Conservation (phyloP, 768 basidiomycete genomes). For the Sarcodon sp. region DNA sequence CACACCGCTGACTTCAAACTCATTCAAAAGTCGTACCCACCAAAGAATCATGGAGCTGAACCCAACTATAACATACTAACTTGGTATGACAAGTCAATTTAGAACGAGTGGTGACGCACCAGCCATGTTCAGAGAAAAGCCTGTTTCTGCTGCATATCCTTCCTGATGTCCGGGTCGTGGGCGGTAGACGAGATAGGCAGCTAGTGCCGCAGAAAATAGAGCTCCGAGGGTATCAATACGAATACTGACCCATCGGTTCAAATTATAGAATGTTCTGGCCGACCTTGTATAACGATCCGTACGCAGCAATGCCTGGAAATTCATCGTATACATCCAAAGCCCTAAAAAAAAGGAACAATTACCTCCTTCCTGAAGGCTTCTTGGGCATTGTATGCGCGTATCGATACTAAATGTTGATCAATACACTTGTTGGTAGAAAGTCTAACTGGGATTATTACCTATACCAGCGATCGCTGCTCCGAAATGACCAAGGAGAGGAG, state of each 20-base stretch:
- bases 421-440: not conserved
- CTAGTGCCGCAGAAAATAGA: constrained; percentile 36
- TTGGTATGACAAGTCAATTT: not conserved
- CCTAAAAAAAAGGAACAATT: constrained; percentile 5
- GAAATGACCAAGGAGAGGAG: constrained; percentile 38
- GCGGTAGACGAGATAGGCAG: constrained; percentile 37
- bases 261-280: constrained; percentile 30
- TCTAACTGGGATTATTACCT: constrained; percentile 13
- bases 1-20: constrained; percentile 31
- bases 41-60: constrained; percentile 45
- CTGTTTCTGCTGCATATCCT: constrained; percentile 23
- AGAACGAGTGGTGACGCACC: constrained; percentile 10
- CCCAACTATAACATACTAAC: constrained; percentile 19
- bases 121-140: constrained; percentile 28
- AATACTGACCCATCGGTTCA: constrained; percentile 37
- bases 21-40: constrained; percentile 31
- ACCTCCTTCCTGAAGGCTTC: constrained; percentile 27
- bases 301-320: constrained; percentile 8
- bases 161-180: constrained; percentile 18
- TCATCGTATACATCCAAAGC: too few species aligned
- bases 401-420: constrained; percentile 21
- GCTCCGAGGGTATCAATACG: constrained; percentile 44
- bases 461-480: constrained; percentile 38
- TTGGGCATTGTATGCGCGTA: constrained; percentile 45
- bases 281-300: constrained; percentile 35